These are phyloP conservation scores for Aureobasidium sp. DNA, from an alignment of 2,329 filamentous ascomycete genomes.

Conservation along the genomic window DNA sequence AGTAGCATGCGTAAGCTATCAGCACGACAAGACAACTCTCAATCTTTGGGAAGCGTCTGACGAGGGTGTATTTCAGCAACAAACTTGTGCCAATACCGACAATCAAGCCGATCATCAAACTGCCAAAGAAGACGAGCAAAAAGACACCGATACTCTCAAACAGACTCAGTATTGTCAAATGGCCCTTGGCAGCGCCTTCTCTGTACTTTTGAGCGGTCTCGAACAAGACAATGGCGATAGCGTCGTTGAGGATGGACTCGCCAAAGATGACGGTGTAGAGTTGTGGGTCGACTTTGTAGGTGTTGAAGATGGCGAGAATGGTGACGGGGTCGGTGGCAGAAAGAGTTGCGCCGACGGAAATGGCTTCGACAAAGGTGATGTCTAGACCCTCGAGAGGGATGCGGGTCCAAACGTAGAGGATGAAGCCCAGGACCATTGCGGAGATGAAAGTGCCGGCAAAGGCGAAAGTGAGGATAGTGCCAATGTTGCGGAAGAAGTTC, in stretches of 20 bases:
- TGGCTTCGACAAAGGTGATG: slow-evolving; percentile 89
- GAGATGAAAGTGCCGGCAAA: slow-evolving; percentile 97
- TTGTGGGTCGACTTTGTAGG: slow-evolving; percentile 98
- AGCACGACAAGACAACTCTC: slow-evolving; percentile 92
- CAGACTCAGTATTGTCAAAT: slow-evolving; percentile 71
- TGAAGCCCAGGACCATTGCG: slow-evolving; percentile 82
- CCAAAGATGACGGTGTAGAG: slow-evolving; percentile 98
- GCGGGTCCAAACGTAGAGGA: slow-evolving; percentile 82
- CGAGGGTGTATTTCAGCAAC: slow-evolving; percentile 87
- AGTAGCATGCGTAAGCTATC: slow-evolving; percentile 94
- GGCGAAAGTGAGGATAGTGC: slow-evolving; percentile 93
- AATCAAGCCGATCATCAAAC: slow-evolving; percentile 77
- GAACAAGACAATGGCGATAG: slow-evolving; percentile 96
- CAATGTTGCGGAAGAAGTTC: slow-evolving; percentile 98
- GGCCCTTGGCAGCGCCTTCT: slow-evolving; percentile 60
- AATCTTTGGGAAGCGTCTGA: slow-evolving; percentile 88
- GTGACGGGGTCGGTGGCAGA: slow-evolving; percentile 97
- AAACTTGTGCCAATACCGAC: slow-evolving; percentile 84
- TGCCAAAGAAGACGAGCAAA: slow-evolving; percentile 92
- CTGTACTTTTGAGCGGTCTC: slow-evolving; percentile 94
- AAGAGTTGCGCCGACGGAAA: slow-evolving; percentile 90
- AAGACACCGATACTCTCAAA: slow-evolving; percentile 92
- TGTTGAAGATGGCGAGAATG: slow-evolving; percentile 96
- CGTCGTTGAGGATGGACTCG: slow-evolving; percentile 96
- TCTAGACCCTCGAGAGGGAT: slow-evolving; percentile 78